Evolutionary conservation across 345 rosid genomes (phyloP).

Genomic region (Turnera subulata): DNA sequence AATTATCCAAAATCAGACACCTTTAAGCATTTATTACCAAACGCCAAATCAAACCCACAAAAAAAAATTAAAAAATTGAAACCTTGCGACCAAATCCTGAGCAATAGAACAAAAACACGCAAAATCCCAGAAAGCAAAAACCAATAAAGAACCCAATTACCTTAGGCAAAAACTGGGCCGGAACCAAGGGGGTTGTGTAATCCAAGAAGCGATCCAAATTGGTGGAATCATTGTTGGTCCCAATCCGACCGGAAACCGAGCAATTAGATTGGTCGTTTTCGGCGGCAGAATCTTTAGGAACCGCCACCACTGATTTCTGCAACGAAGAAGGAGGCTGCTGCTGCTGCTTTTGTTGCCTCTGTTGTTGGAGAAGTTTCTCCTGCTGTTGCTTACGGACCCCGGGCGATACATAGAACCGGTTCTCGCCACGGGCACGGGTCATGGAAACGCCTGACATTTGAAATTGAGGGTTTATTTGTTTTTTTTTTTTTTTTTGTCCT

Average conservation of each 20-base stretch:
- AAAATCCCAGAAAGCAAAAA: constrained; percentile 1
- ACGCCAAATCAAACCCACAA: neutral
- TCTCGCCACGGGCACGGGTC: constrained; percentile 33
- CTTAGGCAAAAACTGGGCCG: constrained; percentile 55
- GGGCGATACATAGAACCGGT: constrained; percentile 42
- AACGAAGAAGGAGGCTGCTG: too few species aligned
- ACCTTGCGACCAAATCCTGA: neutral
- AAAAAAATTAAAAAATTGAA: neutral
- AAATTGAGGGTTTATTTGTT: neutral
- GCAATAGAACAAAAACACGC: neutral
- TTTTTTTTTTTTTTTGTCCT: too few species aligned
- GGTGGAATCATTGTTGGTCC: constrained; percentile 24
- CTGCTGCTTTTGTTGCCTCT: constrained; percentile 36
- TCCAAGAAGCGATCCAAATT: constrained; percentile 96
- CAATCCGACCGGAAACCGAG: constrained; percentile 32
- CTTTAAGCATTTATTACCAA: neutral
- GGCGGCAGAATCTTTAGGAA: constrained; percentile 27
- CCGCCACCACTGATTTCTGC: constrained; percentile 19
- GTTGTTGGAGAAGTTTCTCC: constrained; percentile 21
- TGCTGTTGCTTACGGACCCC: constrained; percentile 36
- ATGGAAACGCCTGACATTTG: constrained; percentile 35
- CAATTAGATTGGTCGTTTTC: constrained; percentile 36
- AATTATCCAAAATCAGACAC: neutral
- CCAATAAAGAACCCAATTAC: constrained; percentile 23
- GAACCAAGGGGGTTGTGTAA: constrained; percentile 66